Conservation (phyloP, 768 basidiomycete species). For the Gyrodon lividus region DNA sequence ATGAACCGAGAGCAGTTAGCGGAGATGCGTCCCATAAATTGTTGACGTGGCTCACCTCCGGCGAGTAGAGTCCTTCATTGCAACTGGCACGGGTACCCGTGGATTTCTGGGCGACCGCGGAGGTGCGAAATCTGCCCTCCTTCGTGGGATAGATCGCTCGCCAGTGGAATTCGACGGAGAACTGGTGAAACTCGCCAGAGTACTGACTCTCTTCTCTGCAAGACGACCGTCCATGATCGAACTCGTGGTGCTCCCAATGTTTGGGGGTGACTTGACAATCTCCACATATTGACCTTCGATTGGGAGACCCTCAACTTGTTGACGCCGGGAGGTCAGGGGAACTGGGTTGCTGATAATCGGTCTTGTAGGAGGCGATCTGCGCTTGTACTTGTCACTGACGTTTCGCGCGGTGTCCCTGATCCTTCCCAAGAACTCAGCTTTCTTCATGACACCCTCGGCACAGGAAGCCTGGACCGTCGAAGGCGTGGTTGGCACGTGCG, state of each 20-base stretch:
- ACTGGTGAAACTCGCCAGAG: constrained; percentile 45
- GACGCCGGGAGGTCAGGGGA: constrained; percentile 29
- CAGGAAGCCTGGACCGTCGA: constrained; percentile 30
- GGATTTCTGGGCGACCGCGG: constrained; percentile 46
- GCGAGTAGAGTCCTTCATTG: constrained; percentile 21
- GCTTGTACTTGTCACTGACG: constrained; percentile 61
- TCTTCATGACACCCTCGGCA: constrained; percentile 61
- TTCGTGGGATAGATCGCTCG: constrained; percentile 61
- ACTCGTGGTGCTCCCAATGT: constrained; percentile 26
- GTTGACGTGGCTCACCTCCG: constrained; percentile 18
- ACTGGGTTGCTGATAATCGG: constrained; percentile 64
- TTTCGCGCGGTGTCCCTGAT: constrained; percentile 63
- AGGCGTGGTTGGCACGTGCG: constrained; percentile 43
- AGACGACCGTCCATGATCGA: constrained; percentile 42
- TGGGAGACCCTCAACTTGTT: constrained; percentile 21
- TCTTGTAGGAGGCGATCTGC: constrained; percentile 37
- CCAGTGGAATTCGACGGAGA: constrained; percentile 69
- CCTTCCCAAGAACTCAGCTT: constrained; percentile 64
- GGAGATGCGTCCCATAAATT: neutral
- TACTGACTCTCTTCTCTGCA: constrained; percentile 34
- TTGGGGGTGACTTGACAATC: constrained; percentile 18
- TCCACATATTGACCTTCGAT: constrained; percentile 36
- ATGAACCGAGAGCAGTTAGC: constrained; percentile 36
- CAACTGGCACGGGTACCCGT: constrained; percentile 20
- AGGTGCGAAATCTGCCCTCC: constrained; percentile 69